These are phyloP conservation scores for Desmodesmus armatus DNA, from an alignment of 139 green algal species.

Conservation along the genomic window DNA sequence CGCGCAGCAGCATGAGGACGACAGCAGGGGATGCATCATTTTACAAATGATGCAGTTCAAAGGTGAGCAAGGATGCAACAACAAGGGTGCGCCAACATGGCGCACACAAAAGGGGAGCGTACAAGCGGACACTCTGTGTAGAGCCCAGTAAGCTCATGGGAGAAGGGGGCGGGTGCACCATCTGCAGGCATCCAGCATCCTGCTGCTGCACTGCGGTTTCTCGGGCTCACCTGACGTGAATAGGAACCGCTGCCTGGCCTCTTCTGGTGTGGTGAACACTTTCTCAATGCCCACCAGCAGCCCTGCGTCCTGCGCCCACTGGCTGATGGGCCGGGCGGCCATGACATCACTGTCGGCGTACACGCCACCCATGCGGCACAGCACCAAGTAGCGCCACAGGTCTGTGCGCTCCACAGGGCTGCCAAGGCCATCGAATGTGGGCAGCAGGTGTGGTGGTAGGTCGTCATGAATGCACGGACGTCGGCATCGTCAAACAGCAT, in stretches of 20 bases:
- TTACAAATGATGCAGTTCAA: too few species aligned
- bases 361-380: constrained; percentile 48
- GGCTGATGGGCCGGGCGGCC: constrained; percentile 8
- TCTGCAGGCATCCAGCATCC: too few species aligned
- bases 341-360: constrained; percentile 49
- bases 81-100: too few species aligned
- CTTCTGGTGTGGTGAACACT: constrained; percentile 33
- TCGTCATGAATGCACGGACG: constrained; percentile 36
- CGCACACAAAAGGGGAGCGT: too few species aligned
- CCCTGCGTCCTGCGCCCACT: constrained; percentile 42
- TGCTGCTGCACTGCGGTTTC: too few species aligned
- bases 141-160: too few species aligned
- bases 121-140: too few species aligned
- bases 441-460: constrained; percentile 40
- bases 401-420: constrained; percentile 47
- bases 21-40: too few species aligned
- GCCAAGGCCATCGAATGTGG: constrained; percentile 30
- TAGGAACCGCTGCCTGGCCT: constrained; percentile 31
- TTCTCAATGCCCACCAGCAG: constrained; percentile 50
- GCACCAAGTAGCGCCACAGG: constrained; percentile 54
- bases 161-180: too few species aligned
- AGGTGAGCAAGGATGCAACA: too few species aligned
- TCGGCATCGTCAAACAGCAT: constrained; percentile 50
- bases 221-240: too few species aligned
- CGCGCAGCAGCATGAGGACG: too few species aligned